Base-by-base conservation (phyloP, 2,329 filamentous ascomycete genomes). In the Penicillium sp. region DNA sequence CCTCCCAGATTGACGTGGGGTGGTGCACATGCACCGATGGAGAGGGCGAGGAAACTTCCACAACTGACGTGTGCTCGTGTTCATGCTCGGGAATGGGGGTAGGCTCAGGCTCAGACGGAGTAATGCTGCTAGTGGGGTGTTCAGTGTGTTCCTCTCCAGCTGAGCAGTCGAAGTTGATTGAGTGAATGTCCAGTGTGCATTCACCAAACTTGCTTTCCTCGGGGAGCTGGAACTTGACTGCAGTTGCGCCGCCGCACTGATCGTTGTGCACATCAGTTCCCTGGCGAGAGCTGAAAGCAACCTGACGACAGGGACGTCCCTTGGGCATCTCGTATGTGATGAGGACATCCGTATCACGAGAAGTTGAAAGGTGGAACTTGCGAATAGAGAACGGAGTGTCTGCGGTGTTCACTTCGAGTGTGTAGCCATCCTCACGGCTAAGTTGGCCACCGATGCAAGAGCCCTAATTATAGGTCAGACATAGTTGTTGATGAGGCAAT, bases 211-310 rank as follows among this genome's bases (percentile, higher is more conserved):
- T 80, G 59, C 71, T 74, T 46, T 80, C 72, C 60, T 82, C 75
- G 69, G 87, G 83, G 54, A 82, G 74, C 55, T 79, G 75, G 70
- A 96, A 85, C 49, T 83, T 85, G 56, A 96, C 90, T 54, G 84
- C 85, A 69, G 83, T 89, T 58, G 92, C 92, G 73, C 91, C 92
- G 83, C 92, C 92, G 72, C 92, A 97, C 81, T 96, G 91, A 54
- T 78, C 83, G 83, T 97, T 97, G 76, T 84, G 76, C 64, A 96
- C 80, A 50, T 82, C 83, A 53, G 84, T 86, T 66, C 90, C 89
- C 13, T 80, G 77, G 52, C 80, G 78, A 59, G 80, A 83, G 82
- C 90, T 93, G 49, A 78, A 67, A 61, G 82, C 78, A 55, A 83
- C 84, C 65, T 95, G 88, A 77, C 89, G 92, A 85, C 92, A 97